These are phyloP conservation scores for Penicillium sp. DNA, from an alignment of 2,329 filamentous ascomycete species.

Conservation along the genomic window DNA sequence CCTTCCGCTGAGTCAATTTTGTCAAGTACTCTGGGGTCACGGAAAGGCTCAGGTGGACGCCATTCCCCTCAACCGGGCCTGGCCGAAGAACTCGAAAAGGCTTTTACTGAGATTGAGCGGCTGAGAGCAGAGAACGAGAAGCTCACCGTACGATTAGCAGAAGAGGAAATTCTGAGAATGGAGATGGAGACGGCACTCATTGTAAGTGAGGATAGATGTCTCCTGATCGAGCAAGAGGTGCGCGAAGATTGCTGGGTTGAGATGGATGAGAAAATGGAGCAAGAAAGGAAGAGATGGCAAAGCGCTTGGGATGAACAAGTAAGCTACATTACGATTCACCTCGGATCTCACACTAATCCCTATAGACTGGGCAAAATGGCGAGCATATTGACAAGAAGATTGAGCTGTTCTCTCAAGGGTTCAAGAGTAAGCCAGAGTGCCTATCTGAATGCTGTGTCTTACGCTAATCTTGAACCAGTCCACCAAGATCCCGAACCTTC, in stretches of 20 bases:
- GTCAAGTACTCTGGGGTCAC: conserved; percentile 37
- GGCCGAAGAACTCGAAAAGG: conserved; percentile 77
- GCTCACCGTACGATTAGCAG: conserved; percentile 69
- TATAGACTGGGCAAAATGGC: conserved; percentile 69
- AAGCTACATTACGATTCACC: conserved; percentile 11
- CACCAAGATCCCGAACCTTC: conserved; percentile 55
- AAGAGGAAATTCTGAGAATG: conserved; percentile 71
- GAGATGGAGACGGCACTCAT: conserved; percentile 75
- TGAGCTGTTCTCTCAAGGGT: conserved; percentile 68
- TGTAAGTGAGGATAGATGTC: conserved; percentile 66
- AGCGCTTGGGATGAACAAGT: conserved; percentile 76
- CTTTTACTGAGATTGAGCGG: conserved; percentile 79
- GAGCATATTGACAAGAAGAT: conserved; percentile 89
- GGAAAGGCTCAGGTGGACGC: conserved; percentile 44
- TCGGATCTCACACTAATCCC: conserved; percentile 20
- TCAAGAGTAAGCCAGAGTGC: conserved; percentile 46
- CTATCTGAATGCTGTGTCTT: too few relatives aligned
- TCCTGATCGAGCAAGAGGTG: conserved; percentile 80
- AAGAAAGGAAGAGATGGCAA: conserved; percentile 83
- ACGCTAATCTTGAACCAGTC: conserved; percentile 32
- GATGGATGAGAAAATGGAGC: conserved; percentile 76
- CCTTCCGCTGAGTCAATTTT: conserved; percentile 77
- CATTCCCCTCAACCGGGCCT: conserved; percentile 45
- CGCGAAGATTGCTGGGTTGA: conserved; percentile 88
- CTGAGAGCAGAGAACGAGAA: conserved; percentile 78